Percentiles rank a stretch among this genome's conserved stretches.
Conservation (phyloP, 2,329 filamentous ascomycete species). For the Microcyclospora pomicola region DNA sequence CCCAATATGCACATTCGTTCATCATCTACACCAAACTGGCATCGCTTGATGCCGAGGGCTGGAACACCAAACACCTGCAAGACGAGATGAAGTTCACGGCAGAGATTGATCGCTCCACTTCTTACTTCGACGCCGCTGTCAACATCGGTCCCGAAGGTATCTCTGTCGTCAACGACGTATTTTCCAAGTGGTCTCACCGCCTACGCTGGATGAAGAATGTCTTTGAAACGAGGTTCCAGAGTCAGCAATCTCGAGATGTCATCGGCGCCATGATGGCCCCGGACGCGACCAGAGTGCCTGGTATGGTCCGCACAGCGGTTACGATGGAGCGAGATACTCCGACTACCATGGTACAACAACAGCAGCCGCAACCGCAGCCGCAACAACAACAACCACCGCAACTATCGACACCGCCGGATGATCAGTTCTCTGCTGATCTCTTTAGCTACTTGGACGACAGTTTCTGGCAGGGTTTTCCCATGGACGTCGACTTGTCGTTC, state of each 20-base stretch:
- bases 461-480: slow-evolving; percentile 13
- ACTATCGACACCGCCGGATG: slow-evolving; percentile 13
- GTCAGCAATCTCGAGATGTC: not conserved
- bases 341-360: not conserved
- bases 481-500: slow-evolving; percentile 4
- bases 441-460: slow-evolving; percentile 17
- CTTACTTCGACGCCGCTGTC: slow-evolving; percentile 10
- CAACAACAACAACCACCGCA: slow-evolving; percentile 1
- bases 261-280: not conserved
- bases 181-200: slow-evolving; percentile 17
- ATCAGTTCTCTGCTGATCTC: slow-evolving; percentile 13
- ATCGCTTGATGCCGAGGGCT: slow-evolving; percentile 18
- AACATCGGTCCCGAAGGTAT: slow-evolving; percentile 13
- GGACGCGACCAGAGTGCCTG: not conserved
- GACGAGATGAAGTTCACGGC: slow-evolving; percentile 10
- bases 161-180: slow-evolving; percentile 16
- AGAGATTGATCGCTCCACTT: slow-evolving; percentile 11
- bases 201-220: slow-evolving; percentile 16
- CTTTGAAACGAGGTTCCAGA: slow-evolving; percentile 12
- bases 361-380: slow-evolving; percentile 1
- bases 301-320: not conserved
- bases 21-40: slow-evolving; percentile 17
- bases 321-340: not conserved
- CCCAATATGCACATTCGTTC: slow-evolving; percentile 18
- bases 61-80: slow-evolving; percentile 12